phyloP scores from a whole-genome alignment of 108 stramenopile species.

The Nitzschia sp. region DNA sequence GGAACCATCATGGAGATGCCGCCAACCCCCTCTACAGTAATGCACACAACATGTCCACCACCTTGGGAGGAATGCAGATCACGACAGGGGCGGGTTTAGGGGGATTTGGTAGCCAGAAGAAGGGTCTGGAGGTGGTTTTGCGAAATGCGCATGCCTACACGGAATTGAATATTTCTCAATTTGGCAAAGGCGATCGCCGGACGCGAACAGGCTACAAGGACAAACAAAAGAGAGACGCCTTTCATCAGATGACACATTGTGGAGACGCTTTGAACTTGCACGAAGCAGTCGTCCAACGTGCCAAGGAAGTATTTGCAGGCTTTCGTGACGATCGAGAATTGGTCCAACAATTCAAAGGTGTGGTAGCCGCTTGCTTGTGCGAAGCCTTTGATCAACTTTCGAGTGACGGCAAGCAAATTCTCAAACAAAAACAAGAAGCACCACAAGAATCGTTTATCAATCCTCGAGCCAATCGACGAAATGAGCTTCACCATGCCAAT shows the following conservation, averaged over 20 bases:
- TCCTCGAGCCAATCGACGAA: slow-evolving; percentile 64
- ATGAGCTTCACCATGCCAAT: slow-evolving; percentile 79
- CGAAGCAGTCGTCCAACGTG: slow-evolving; percentile 81
- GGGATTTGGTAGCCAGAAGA: slow-evolving; percentile 61
- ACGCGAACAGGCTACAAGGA: slow-evolving; percentile 91
- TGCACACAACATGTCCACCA: slow-evolving; percentile 83
- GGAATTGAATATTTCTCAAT: slow-evolving; percentile 86
- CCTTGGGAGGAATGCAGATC: slow-evolving; percentile 61
- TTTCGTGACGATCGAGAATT: slow-evolving; percentile 92
- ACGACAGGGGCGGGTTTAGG: slow-evolving; percentile 71
- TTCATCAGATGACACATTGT: slow-evolving; percentile 75
- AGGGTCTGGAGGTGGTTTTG: slow-evolving; percentile 62
- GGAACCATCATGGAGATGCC: slow-evolving; percentile 88
- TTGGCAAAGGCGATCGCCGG: slow-evolving; percentile 84
- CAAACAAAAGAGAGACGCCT: slow-evolving; percentile 81
- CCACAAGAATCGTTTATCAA: slow-evolving; percentile 31
- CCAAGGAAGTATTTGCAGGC: slow-evolving; percentile 86
- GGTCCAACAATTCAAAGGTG: slow-evolving; percentile 70
- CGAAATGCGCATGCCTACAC: slow-evolving; percentile 83
- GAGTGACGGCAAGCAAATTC: slow-evolving; percentile 56
- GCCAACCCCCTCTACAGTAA: slow-evolving; percentile 77
- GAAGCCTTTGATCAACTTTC: slow-evolving; percentile 85
- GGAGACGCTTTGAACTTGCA: slow-evolving; percentile 84
- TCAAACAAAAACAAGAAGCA: slow-evolving; percentile 63
- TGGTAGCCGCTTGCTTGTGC: slow-evolving; percentile 80